These are phyloP conservation scores for Gillenia trifoliata DNA, from an alignment of 306 rosid species.

Conservation along the genomic window DNA sequence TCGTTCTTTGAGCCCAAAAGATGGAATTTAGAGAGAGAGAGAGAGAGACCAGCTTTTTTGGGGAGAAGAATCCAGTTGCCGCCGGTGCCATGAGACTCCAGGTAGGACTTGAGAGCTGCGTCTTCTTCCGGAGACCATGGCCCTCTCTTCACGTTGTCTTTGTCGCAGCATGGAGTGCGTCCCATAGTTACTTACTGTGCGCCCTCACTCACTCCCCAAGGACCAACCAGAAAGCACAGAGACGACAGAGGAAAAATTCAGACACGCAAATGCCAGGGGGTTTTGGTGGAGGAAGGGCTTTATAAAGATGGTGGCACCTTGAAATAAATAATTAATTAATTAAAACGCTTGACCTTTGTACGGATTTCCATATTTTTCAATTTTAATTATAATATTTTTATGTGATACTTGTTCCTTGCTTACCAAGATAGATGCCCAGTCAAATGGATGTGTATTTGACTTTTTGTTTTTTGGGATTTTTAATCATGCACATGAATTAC, in stretches of 20 bases:
- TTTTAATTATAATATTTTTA: not conserved
- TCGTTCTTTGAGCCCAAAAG: not conserved
- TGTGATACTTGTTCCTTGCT: not conserved
- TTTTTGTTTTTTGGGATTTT: not conserved
- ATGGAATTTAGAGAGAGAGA: not conserved
- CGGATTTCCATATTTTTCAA: not conserved
- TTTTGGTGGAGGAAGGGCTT: constrained; percentile 11
- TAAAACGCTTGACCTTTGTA: constrained; percentile 22
- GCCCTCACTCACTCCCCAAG: not conserved
- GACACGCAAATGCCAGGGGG: constrained; percentile 12
- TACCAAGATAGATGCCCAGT: constrained; percentile 23
- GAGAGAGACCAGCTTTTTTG: constrained; percentile 69
- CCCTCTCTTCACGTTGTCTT: constrained; percentile 77
- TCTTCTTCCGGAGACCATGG: constrained; percentile 98
- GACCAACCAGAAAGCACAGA: not conserved
- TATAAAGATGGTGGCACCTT: constrained; percentile 35
- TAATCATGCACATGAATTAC: not conserved
- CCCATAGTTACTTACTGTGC: constrained; percentile 45
- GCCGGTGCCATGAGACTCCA: constrained; percentile 60
- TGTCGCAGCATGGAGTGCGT: constrained; percentile 95
- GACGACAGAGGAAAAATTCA: not conserved
- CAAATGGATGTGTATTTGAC: constrained; percentile 10
- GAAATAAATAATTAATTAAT: not conserved
- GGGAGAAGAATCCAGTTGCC: constrained; percentile 90
- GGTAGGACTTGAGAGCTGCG: constrained; percentile 56